Base-by-base conservation (phyloP, 371 early-diverging fungal genomes). In the Mucor plumbeus region DNA sequence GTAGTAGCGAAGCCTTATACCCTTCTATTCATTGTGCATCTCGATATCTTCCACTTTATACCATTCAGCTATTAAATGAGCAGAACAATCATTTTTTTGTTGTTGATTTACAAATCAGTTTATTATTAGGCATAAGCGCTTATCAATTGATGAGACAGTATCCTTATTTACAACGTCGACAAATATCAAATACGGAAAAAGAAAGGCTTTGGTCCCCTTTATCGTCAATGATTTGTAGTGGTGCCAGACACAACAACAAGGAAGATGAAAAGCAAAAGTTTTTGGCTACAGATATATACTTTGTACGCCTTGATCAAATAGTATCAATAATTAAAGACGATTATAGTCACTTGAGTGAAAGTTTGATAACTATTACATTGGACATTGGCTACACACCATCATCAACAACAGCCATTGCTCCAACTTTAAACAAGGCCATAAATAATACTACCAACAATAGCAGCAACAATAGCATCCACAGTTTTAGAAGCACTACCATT, bases 131-230 rank as follows among this genome's bases (percentile, higher is more conserved):
- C 0, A 69, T 89, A 14, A 61, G 82, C 1, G 76, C 68, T 7
- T 77, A 81, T 6, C 74, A 80, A 13, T 71, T 91, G 13, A 84
- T 81, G 69, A 59, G 67, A 26, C 80, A 78, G n/a, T 91, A 91
- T 55, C 88, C 90, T 17, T 75, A 84, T 44, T 71, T 91, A 17
- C 72, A 77, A 33, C 84, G 88, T 34, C 82, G 87, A 31, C 63
- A 70, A 31, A 75, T 90, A n/a, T 80, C 79, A 3, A 63, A 62
- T 7, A 75, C 77, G 4, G 90, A 91, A 89, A 63, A 91, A 72
- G 88, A 87, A 48, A 85, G 88, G n/a, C 72, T 91, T 19, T 91
- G 91, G 91, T 85, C 85, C 34, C 91, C 91, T 0, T 63, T 91
- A 13, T 81, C 90, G 0, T 82, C 81, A 9, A 91, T 91, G 91